Evolutionary conservation across 2,329 filamentous ascomycete species (phyloP), one percentile per base, ranked within the genome.

Genomic region (Colletotrichum destructivum): DNA sequence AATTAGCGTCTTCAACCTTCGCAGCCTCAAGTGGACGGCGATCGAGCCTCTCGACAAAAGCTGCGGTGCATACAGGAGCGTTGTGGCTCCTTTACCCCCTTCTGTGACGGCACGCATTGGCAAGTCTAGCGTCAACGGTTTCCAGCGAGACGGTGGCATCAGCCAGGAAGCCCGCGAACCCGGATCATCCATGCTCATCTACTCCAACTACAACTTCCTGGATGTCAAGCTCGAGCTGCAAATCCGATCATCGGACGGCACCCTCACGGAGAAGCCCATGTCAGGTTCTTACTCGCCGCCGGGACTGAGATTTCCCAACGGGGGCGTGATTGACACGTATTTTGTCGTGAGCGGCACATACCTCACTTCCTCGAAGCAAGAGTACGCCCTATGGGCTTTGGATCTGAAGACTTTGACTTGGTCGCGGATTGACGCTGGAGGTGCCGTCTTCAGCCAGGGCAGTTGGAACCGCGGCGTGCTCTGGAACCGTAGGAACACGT

Each of bases 271-370:
- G 81, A 95, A 94, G 82, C 90, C 93, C 35, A 98, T 99, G 96
- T 91, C 92, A 21, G 93, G 94, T 21, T 88, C 90, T 7, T 94
- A 95, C 73, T 97, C 95, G 11, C 96, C 96, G 0, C 96, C 96
- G 0, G 96, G 96, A 1, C 87, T 99, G 56, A 91, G 96, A 12
- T 99, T 99, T 78, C 96, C 96, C 1, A 99, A 98, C 74, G 96
- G 96, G 40, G 96, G 95, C 52, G 91, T 99, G 59, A 96, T 98
- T 75, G 96, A 98, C 81, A 96, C 94, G 7, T 94, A 98, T 80
- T 98, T 99, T 78, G 95, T 99, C 54, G 96, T 99, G 26, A 98
- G 95, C 79, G 96, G 96, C 38, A 99, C 96, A 0, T 98, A 98
- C 79, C 88, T 99, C 69, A 99, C 96, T 0, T 98, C 96, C 1